Evolutionary conservation across 768 basidiomycete species (phyloP), one percentile per base, ranked within the genome.

Genomic region (Lyophyllum shimeji): DNA sequence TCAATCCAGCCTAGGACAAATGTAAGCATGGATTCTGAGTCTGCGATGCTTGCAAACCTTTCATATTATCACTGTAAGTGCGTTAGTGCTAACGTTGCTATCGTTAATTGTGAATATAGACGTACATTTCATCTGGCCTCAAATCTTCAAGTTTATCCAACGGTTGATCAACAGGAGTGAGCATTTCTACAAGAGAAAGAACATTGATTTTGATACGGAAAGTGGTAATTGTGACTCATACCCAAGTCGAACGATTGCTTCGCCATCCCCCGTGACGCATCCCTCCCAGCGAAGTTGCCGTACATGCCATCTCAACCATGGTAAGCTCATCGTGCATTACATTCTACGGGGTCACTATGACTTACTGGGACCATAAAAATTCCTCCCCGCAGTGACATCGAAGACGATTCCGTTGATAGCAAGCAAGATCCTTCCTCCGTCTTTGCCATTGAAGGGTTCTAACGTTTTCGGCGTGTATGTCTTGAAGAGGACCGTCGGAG

Each of bases 261-360:
- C 7, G 96, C 96, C 91, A 98, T 95, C 4, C 96, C 95, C 34
- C 95, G 78, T 15, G 93, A 95, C 1, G 96, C 96, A 73, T 99
- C 96, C 47, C 95, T 74, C 5, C 96, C 97, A 2, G 97, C 95
- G 76, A 99, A 98, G 72, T 95, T 96, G 27, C 93, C 95, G 67
- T 98, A 98, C 83, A 95, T 93, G 0, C 95, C 96, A 64, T 87
- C 96, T 97, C 61, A 25, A 51, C 48, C 23, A 4, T 33, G 20
- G 25, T 23, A 21, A 43, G 50, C 37, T n/a, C 15, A 12, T 42
- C 12, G 8, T 25, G 8, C 9, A 9, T 6, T 21, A 43, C 44
- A 48, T 20, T 46, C 48, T 23, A 17, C 6, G 39, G 53, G 20
- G 27, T 43, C 31, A 21, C 27, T 24, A 18, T 17, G 33, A 72